Conservation (phyloP, 805 yeast genomes). For the Cyberlindnera suaveolens region DNA sequence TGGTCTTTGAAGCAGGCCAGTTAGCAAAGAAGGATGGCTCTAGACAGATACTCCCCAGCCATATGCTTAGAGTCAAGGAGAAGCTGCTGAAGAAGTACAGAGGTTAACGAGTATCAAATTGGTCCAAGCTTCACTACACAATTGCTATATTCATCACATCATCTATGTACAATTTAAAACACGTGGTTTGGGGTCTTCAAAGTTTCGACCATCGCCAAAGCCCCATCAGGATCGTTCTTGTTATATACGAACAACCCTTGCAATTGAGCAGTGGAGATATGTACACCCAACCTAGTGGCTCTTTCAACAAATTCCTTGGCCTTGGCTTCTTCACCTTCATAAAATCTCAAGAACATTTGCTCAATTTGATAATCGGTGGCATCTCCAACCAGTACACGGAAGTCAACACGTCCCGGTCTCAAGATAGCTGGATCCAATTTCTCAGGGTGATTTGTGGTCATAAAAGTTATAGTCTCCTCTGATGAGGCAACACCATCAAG, state of each 20-base stretch:
- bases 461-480: slow-evolving; percentile 91
- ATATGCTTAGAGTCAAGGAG: slow-evolving; percentile 31
- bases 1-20: slow-evolving; percentile 32
- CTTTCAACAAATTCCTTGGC: slow-evolving; percentile 37
- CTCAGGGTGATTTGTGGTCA: slow-evolving; percentile 98
- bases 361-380: slow-evolving; percentile 80
- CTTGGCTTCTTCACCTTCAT: slow-evolving; percentile 54
- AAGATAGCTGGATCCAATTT: slow-evolving; percentile 85
- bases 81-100: slow-evolving; percentile 29
- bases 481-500: slow-evolving; percentile 97
- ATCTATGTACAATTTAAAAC: slow-evolving; percentile 12
- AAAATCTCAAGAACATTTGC: slow-evolving; percentile 84
- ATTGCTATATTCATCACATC: background rate
- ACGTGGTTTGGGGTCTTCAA: slow-evolving; percentile 29
- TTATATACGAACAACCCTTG: slow-evolving; percentile 94
- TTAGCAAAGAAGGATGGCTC: slow-evolving; percentile 35
- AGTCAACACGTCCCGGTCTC: slow-evolving; percentile 93
- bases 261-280: slow-evolving; percentile 85
- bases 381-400: slow-evolving; percentile 73
- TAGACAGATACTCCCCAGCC: slow-evolving; percentile 36
- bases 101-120: slow-evolving; percentile 23
- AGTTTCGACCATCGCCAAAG: slow-evolving; percentile 54
- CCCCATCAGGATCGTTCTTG: slow-evolving; percentile 74
- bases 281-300: slow-evolving; percentile 40
- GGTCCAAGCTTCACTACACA: background rate